Evolutionary conservation across 345 rosid species (phyloP).

Genomic region (Eucalyptus curtisii): DNA sequence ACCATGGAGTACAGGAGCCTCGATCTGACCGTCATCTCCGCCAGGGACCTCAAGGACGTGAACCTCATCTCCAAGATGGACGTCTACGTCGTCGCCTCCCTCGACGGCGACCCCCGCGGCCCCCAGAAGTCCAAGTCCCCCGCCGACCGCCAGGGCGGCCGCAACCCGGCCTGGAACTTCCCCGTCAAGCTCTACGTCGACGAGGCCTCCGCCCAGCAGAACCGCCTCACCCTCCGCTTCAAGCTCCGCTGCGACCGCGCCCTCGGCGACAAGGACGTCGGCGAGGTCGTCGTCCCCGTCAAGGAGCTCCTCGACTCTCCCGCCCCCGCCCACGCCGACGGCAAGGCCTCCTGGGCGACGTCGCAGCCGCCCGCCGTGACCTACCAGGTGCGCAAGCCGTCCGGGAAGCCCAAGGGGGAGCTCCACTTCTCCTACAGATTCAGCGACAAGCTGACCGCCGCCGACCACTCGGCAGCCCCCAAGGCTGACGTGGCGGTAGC

Average conservation of each 20-base stretch:
- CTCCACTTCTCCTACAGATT: constrained; percentile 55
- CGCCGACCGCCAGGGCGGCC: constrained; percentile 33
- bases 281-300: constrained; percentile 65
- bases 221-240: constrained; percentile 34
- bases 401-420: constrained; percentile 65
- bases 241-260: constrained; percentile 61
- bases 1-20: constrained; percentile 44
- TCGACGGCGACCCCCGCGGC: constrained; percentile 35
- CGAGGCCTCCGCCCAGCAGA: constrained; percentile 30
- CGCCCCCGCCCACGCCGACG: not conserved
- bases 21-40: constrained; percentile 60
- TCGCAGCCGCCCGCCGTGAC: constrained; percentile 26
- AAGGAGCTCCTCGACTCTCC: constrained; percentile 38
- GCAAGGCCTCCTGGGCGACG: not conserved
- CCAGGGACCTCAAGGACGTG: constrained; percentile 55
- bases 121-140: constrained; percentile 31
- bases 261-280: constrained; percentile 58
- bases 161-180: constrained; percentile 63
- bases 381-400: constrained; percentile 56
- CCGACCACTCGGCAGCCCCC: not conserved
- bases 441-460: constrained; percentile 3
- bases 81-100: constrained; percentile 51
- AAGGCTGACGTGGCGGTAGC: not conserved
- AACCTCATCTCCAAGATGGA: constrained; percentile 74
- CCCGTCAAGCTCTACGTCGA: constrained; percentile 39